These are phyloP conservation scores for Epichloe scottii DNA, from an alignment of 2,329 filamentous ascomycete species.

Conservation along the genomic window DNA sequence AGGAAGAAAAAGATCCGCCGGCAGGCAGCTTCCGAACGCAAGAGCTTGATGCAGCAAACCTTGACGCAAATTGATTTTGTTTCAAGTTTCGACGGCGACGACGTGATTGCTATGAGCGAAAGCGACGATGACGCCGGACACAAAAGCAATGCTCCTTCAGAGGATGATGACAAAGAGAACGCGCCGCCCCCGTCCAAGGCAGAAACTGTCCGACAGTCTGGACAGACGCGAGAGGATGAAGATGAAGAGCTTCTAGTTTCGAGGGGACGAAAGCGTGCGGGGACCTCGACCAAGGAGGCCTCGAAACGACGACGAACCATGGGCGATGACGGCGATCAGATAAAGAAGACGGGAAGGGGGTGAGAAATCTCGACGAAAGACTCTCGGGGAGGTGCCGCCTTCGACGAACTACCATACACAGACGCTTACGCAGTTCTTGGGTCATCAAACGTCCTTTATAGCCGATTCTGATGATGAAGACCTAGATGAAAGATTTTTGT, in stretches of 20 bases:
- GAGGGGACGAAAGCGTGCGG: constrained; percentile 12
- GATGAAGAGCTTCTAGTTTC: constrained; percentile 13
- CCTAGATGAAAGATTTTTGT: constrained; percentile 18
- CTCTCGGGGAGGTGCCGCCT: constrained; percentile 17
- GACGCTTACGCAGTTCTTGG: constrained; percentile 28
- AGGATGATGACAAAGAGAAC: constrained; percentile 9
- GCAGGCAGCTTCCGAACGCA: constrained; percentile 18
- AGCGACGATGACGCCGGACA: constrained; percentile 11
- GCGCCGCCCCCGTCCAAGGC: not conserved
- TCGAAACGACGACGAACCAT: constrained; percentile 1
- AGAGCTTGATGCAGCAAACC: constrained; percentile 26
- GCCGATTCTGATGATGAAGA: constrained; percentile 26
- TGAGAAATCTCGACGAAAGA: constrained; percentile 16
- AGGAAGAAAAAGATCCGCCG: constrained; percentile 22
- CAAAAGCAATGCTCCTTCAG: not conserved
- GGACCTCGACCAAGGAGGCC: not conserved
- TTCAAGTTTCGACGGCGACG: constrained; percentile 20
- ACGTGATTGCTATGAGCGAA: constrained; percentile 14
- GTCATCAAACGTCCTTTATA: constrained; percentile 15
- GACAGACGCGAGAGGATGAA: constrained; percentile 2
- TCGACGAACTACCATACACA: constrained; percentile 27
- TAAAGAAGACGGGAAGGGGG: not conserved
- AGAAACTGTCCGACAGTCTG: not conserved
- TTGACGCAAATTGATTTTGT: constrained; percentile 30
- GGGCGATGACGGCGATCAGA: constrained; percentile 4